Base-by-base conservation (phyloP, 805 yeast genomes). In the Metschnikowia corniflorae region DNA sequence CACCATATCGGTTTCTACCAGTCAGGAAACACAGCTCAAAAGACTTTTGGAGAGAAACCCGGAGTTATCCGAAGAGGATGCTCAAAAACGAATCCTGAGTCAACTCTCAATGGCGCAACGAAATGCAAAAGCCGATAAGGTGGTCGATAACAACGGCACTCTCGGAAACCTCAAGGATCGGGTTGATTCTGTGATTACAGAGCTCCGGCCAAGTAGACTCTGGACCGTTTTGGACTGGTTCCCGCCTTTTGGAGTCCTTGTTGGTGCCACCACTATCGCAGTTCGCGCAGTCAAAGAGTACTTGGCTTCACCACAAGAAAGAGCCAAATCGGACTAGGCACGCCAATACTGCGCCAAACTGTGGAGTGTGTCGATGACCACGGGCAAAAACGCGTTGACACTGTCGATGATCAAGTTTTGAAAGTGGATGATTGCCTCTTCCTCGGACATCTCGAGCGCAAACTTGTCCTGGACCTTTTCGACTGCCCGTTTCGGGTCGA, bases 321-420 rank as follows among this genome's bases (percentile, higher is more conserved):
- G 12, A 10, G n/a, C 12, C 24, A 21, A 21, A n/a, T 21, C 24
- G 9, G 24, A 13, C 24, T 43, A 91, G 0, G 97, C 88, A 43
- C 98, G 68, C 98, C 98, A 94, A 56, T 93, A 93, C 56, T 93
- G 99, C 0, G 99, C 97, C 56, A 93, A 71, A 61, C 91, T 87
- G 59, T 93, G 99, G 35, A 93, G 65, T 46, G 96, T 78, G 55
- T 93, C 99, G 37, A 93, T 93, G 13, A 94, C 96, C 55, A 89
- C 89, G 0, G 98, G 97, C 40, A 91, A 60, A 40, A 93, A 76
- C 0, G 98, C 97, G 55, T 79, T 86, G 13, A 93, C 97, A 63
- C 96, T 86, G 51, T 86, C 96, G 52, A 87, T 91, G 51, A 93
- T 94, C 55, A 93, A 72, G 44, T 81, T 86, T 55, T 93, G 97